Evolutionary conservation across 495 filamentous ascomycete genomes (phyloP).

Genomic region (Penicillium parvum): DNA sequence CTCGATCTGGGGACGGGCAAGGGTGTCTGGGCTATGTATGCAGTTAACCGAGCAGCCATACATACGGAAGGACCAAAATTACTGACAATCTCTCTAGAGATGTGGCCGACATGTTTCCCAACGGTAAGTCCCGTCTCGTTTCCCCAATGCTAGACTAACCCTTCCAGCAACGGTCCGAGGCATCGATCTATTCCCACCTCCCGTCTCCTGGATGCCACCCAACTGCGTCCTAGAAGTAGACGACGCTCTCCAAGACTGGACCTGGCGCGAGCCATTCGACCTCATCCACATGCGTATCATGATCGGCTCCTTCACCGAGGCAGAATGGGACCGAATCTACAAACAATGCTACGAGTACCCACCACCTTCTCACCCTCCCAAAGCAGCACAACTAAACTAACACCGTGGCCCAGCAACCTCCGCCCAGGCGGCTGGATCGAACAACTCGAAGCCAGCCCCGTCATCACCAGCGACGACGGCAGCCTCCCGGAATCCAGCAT

Average conservation of each 20-base stretch:
- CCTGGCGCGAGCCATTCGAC: slow-evolving; percentile 27
- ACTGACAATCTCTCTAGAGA: slow-evolving; percentile 13
- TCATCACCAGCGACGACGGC: slow-evolving; percentile 41
- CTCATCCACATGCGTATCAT: slow-evolving; percentile 28
- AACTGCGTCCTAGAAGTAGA: slow-evolving; percentile 31
- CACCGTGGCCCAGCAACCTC: slow-evolving; percentile 13
- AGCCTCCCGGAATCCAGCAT: slow-evolving; percentile 27
- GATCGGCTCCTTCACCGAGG: slow-evolving; percentile 15
- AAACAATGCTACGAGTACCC: slow-evolving; percentile 18
- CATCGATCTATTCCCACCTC: slow-evolving; percentile 20
- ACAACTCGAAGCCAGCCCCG: slow-evolving; percentile 43
- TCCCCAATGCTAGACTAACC: neutral
- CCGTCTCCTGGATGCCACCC: slow-evolving; percentile 27
- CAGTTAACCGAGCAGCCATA: neutral
- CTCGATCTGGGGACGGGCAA: slow-evolving; percentile 26
- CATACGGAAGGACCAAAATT: neutral
- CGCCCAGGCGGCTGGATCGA: slow-evolving; percentile 53
- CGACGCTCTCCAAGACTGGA: slow-evolving; percentile 26
- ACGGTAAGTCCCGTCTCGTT: slow-evolving; percentile 2
- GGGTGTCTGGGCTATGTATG: slow-evolving; percentile 29
- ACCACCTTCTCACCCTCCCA: neutral
- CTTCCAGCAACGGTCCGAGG: slow-evolving; percentile 18
- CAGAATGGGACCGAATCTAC: slow-evolving; percentile 27
- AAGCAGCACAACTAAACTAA: neutral
- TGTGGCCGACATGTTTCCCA: slow-evolving; percentile 22